Conservation (phyloP, 192 early-diverging fungal species). For the Gaertneriomyces sp. region DNA sequence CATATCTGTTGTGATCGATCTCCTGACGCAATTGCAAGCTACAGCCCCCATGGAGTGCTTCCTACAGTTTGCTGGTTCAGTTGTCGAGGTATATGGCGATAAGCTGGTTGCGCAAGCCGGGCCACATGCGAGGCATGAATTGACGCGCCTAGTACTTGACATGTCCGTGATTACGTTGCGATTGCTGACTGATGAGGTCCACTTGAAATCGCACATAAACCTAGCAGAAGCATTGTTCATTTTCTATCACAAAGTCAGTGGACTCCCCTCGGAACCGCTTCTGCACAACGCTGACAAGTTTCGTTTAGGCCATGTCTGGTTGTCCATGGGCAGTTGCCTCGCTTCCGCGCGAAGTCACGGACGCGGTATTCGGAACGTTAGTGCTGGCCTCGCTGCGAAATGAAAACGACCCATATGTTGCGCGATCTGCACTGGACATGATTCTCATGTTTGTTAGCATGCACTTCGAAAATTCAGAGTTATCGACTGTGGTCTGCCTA, state of each 20-base stretch:
- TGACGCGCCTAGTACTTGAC: constrained; percentile 5
- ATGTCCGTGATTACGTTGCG: constrained; percentile 15
- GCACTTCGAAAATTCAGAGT: too few relatives aligned
- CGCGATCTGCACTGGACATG: too few relatives aligned
- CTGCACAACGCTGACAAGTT: too few relatives aligned
- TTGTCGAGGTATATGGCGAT: constrained; percentile 17
- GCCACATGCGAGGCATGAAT: constrained; percentile 7
- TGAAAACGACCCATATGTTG: too few relatives aligned
- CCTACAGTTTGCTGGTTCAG: constrained; percentile 11
- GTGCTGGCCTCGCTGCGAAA: too few relatives aligned
- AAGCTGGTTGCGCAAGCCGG: not conserved
- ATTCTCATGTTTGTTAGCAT: too few relatives aligned
- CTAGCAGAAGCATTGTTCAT: too few relatives aligned
- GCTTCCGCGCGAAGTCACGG: constrained; percentile 14
- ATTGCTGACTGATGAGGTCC: constrained; percentile 10
- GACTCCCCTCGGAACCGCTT: too few relatives aligned
- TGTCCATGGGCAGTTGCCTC: constrained; percentile 27
- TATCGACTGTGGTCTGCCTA: too few relatives aligned
- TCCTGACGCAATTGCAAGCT: constrained; percentile 5
- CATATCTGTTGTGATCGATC: constrained; percentile 6
- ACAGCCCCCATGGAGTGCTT: constrained; percentile 1
- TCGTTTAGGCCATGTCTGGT: not conserved
- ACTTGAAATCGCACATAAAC: too few relatives aligned
- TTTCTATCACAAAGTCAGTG: too few relatives aligned
- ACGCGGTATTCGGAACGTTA: constrained; percentile 18